Base-by-base conservation (phyloP, 2,329 filamentous ascomycete species). In the Pseudocercospora fuligena region DNA sequence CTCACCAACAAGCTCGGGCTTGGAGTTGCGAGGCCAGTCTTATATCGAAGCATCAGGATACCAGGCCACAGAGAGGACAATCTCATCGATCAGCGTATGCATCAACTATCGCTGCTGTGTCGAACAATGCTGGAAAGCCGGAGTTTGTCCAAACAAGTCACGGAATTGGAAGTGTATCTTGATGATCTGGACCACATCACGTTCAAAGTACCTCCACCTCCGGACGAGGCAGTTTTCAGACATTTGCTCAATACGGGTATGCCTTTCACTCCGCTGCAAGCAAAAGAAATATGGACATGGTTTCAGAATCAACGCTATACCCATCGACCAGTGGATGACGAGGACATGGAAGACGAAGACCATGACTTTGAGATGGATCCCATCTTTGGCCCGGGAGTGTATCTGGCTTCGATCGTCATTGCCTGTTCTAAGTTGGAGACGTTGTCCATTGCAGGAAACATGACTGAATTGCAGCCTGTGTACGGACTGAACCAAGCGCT, bases 61-160 rank as follows among this genome's bases (percentile, higher is more conserved):
- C 46, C 25, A 25, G 43, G 40, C 29, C 21, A 47, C 12, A 36
- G 12, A 36, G 33, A 36, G 3, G 61, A 59, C 11, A 29, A 62
- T 16, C 43, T 53, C 25, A 40, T 62, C 6, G 16, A 54, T 16
- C 19, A 25, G 6, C 49, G 61, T 9, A 43, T 63, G 61, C 33
- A 43, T 8, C 57, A 25, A 12, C 43, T 33, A 19, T 57, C 61
- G 12, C 33, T 63, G 27, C 40, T 63, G 9, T 64, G 53, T 19
- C 62, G 62, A 27, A 64, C 62, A n/a, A n/a, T 64, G 7, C 53
- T 64, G n/a, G 54, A 49, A 19, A 64, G 25, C 54, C 54, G 53
- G 5, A 21, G 0, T 11, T 56, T 64, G 16, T 40, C 62, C 8
- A 59, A n/a, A 21, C 33, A 53, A 36, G 62, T 64, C 47, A 51